These are phyloP conservation scores for Russula virescens DNA, from an alignment of 768 basidiomycete genomes.

Conservation along the genomic window DNA sequence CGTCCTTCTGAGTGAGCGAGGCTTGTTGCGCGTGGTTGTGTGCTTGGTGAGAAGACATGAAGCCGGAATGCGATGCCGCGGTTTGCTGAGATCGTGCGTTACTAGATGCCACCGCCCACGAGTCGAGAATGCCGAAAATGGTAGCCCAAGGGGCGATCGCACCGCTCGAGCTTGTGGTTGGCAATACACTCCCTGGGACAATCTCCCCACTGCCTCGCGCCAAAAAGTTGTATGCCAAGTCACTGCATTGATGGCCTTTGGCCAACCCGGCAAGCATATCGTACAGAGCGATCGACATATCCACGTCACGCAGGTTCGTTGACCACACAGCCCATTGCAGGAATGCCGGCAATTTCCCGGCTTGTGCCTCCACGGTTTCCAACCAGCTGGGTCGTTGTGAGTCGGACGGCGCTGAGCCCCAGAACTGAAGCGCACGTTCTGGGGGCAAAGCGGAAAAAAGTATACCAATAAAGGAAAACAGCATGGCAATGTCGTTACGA, in stretches of 20 bases:
- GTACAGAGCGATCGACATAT: slow-evolving; percentile 74
- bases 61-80: slow-evolving; percentile 18
- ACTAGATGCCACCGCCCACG: slow-evolving; percentile 58
- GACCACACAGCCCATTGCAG: slow-evolving; percentile 90
- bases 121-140: slow-evolving; percentile 69
- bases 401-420: slow-evolving; percentile 54
- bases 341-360: slow-evolving; percentile 65
- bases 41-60: slow-evolving; percentile 34
- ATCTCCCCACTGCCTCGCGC: slow-evolving; percentile 69
- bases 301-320: slow-evolving; percentile 63
- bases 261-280: slow-evolving; percentile 86
- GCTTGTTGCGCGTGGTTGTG: slow-evolving; percentile 38
- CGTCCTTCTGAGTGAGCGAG: slow-evolving; percentile 61
- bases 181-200: slow-evolving; percentile 51
- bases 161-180: slow-evolving; percentile 38
- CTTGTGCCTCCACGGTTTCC: slow-evolving; percentile 54
- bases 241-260: slow-evolving; percentile 79
- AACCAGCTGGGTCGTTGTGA: slow-evolving; percentile 43
- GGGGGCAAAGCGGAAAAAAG: slow-evolving; percentile 68
- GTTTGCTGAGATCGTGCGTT: slow-evolving; percentile 41
- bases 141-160: slow-evolving; percentile 71
- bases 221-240: slow-evolving; percentile 85
- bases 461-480: slow-evolving; percentile 79
- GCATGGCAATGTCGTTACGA: slow-evolving; percentile 77
- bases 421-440: slow-evolving; percentile 80